A percentile compares a stretch with the other conserved stretches of the same genome.
phyloP scores from a whole-genome alignment of 805 yeast species.

The Saturnispora galanensis region DNA sequence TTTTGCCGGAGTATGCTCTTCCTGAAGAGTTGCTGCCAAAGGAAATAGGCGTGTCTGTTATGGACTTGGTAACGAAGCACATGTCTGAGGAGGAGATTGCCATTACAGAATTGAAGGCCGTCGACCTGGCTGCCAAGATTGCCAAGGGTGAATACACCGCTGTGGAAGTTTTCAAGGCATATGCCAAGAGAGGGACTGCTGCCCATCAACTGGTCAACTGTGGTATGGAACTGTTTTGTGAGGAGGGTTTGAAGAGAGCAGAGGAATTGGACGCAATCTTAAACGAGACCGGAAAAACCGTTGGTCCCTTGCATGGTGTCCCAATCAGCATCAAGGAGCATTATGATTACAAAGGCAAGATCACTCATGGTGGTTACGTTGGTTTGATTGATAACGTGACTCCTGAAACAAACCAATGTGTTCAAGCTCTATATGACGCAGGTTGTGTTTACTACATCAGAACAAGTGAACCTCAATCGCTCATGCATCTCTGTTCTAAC shows the following conservation, averaged over 20 bases:
- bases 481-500: slow-evolving; percentile 47
- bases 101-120: slow-evolving; percentile 35
- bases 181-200: slow-evolving; percentile 37
- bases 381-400: slow-evolving; percentile 32
- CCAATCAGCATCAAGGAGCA: slow-evolving; percentile 59
- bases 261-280: slow-evolving; percentile 42
- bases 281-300: slow-evolving; percentile 34
- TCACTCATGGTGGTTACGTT: slow-evolving; percentile 44
- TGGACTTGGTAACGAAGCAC: slow-evolving; percentile 23
- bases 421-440: slow-evolving; percentile 35
- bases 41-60: slow-evolving; percentile 19
- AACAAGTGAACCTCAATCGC: slow-evolving; percentile 46
- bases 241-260: slow-evolving; percentile 40
- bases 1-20: slow-evolving; percentile 17
- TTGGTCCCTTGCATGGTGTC: slow-evolving; percentile 54
- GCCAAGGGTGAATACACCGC: slow-evolving; percentile 31
- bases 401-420: slow-evolving; percentile 30
- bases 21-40: slow-evolving; percentile 16
- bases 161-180: slow-evolving; percentile 37
- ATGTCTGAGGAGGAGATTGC: slow-evolving; percentile 29
- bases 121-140: slow-evolving; percentile 26
- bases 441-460: slow-evolving; percentile 49
- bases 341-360: slow-evolving; percentile 37
- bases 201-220: slow-evolving; percentile 43
- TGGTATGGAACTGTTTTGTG: slow-evolving; percentile 36